phyloP scores from a whole-genome alignment of 2,329 filamentous ascomycete species.

The Colletotrichum paranaense region DNA sequence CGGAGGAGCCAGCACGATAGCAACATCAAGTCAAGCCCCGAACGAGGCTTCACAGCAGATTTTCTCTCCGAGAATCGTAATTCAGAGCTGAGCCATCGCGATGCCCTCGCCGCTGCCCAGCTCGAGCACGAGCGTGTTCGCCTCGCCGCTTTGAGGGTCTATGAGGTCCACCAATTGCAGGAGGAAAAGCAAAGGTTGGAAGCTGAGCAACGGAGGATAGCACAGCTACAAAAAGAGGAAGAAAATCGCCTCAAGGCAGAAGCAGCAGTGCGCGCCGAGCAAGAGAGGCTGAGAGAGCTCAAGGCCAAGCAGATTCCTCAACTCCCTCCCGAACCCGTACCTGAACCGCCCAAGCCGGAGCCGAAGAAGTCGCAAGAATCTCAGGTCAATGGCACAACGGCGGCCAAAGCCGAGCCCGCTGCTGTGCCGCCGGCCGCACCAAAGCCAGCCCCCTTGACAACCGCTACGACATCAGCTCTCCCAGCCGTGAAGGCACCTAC shows the following conservation, averaged over 20 bases:
- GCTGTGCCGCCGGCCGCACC: constrained; percentile 24
- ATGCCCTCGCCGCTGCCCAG: constrained; percentile 74
- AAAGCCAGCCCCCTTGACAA: constrained; percentile 16
- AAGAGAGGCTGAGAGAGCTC: constrained; percentile 60
- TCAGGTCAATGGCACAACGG: constrained; percentile 37
- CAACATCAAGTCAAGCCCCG: constrained; percentile 54
- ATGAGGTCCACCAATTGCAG: constrained; percentile 58
- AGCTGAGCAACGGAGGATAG: constrained; percentile 56
- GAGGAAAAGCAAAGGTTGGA: constrained; percentile 55
- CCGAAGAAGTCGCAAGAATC: constrained; percentile 37
- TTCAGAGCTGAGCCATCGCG: constrained; percentile 70
- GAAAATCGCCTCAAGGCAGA: constrained; percentile 58
- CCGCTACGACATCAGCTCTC: constrained; percentile 31
- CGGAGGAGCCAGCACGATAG: constrained; percentile 45
- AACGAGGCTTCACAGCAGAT: constrained; percentile 62
- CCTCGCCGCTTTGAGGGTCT: constrained; percentile 59
- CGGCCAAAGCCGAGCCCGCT: constrained; percentile 21
- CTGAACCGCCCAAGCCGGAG: constrained; percentile 42
- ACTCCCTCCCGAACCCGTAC: constrained; percentile 51
- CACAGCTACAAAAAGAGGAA: constrained; percentile 58
- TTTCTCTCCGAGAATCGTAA: constrained; percentile 73
- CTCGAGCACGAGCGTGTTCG: constrained; percentile 75
- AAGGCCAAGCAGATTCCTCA: constrained; percentile 57
- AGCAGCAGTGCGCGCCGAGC: constrained; percentile 57
- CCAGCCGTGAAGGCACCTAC: constrained; percentile 33